phyloP scores from a whole-genome alignment of 2,329 filamentous ascomycete genomes.

The Neofusicoccum umdonicola region DNA sequence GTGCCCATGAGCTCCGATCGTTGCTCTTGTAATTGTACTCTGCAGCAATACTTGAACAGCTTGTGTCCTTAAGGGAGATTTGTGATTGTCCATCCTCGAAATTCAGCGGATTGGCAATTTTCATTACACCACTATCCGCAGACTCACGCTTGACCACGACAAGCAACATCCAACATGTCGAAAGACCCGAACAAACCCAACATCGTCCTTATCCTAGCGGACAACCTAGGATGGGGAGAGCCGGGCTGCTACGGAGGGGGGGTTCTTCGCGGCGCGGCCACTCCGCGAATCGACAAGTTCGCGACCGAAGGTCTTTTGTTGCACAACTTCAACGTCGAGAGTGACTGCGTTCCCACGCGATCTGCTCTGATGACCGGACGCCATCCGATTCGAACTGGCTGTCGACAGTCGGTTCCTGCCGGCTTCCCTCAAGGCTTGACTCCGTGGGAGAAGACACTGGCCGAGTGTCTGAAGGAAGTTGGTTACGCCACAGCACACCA shows the following conservation, averaged over 20 bases:
- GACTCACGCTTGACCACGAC: too few relatives aligned
- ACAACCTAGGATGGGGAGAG: background rate
- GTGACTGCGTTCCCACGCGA: background rate
- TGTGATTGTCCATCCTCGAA: too few relatives aligned
- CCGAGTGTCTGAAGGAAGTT: background rate
- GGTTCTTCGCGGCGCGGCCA: background rate
- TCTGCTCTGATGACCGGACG: background rate
- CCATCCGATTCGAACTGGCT: background rate
- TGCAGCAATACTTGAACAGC: too few relatives aligned
- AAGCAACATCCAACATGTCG: background rate
- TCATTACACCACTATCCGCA: too few relatives aligned
- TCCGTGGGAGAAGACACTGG: background rate
- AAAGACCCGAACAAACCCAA: background rate
- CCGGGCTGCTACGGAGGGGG: background rate
- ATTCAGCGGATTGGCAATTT: too few relatives aligned
- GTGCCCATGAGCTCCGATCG: too few relatives aligned
- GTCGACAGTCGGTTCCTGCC: background rate
- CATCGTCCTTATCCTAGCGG: background rate
- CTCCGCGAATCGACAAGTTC: background rate
- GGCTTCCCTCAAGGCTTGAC: background rate
- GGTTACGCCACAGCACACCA: conserved; percentile 23
- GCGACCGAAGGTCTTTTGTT: background rate
- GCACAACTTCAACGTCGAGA: conserved; percentile 6
- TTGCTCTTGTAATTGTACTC: too few relatives aligned
- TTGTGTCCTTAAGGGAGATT: too few relatives aligned